These are phyloP conservation scores for Microcos paniculata DNA, from an alignment of 345 rosid species.

Conservation along the genomic window DNA sequence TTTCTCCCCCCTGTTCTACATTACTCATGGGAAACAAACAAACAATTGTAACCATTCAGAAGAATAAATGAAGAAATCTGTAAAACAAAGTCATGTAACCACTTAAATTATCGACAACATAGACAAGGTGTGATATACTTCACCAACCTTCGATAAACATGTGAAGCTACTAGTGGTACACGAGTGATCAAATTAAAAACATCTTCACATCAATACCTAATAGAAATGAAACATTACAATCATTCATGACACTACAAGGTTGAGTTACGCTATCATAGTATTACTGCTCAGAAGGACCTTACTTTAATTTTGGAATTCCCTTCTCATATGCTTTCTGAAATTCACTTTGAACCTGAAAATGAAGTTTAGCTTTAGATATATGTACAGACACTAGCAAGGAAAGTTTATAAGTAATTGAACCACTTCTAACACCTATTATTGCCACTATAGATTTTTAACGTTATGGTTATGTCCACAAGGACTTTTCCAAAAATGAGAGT, in stretches of 20 bases:
- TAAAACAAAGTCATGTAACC: background rate
- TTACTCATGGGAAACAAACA: background rate
- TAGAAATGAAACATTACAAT: constrained; percentile 23
- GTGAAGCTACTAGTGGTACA: constrained; percentile 79
- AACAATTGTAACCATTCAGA: background rate
- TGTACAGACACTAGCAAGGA: background rate
- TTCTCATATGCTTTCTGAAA: constrained; percentile 90
- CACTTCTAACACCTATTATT: background rate
- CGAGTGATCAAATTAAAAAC: constrained; percentile 91
- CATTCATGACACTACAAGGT: constrained; percentile 15
- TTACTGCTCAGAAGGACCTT: constrained; percentile 28
- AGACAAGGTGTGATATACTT: constrained; percentile 13
- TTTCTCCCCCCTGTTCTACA: background rate
- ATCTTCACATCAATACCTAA: constrained; percentile 96
- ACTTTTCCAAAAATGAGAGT: background rate
- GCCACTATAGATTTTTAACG: no score
- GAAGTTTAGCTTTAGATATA: constrained; percentile 9
- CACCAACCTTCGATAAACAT: constrained; percentile 85
- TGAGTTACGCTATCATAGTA: constrained; percentile 13
- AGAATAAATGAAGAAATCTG: background rate
- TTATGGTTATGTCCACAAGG: no score
- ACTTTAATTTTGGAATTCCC: constrained; percentile 92
- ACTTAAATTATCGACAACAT: background rate
- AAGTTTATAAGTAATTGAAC: background rate
- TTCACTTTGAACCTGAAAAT: constrained; percentile 89